These are phyloP conservation scores for Neurospora sp. DNA, from an alignment of 2,329 filamentous ascomycete species.

Conservation along the genomic window DNA sequence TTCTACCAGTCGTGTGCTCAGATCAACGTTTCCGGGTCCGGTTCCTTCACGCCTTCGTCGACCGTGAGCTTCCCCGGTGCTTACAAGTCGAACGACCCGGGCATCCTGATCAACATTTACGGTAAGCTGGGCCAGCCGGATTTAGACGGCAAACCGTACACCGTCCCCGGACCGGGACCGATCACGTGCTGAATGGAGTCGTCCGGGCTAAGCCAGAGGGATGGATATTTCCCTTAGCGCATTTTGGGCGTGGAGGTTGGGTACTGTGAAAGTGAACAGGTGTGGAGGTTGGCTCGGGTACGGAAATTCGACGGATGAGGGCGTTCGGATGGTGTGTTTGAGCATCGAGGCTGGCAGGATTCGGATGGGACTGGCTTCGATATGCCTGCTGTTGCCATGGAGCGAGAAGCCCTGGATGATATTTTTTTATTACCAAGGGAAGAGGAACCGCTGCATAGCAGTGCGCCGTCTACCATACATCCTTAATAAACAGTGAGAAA, in stretches of 20 bases:
- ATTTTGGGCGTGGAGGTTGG: neutral
- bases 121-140: constrained; percentile 30
- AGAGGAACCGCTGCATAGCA: neutral
- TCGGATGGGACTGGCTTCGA: neutral
- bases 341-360: neutral
- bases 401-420: neutral
- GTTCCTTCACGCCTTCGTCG: constrained; percentile 24
- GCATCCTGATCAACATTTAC: constrained; percentile 38
- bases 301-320: neutral
- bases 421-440: neutral
- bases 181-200: constrained; percentile 21
- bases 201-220: neutral
- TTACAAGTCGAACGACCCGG: constrained; percentile 32
- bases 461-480: neutral
- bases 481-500: neutral
- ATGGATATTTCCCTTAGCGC: neutral
- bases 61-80: constrained; percentile 36
- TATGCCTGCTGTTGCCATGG: neutral
- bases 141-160: constrained; percentile 31
- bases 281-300: neutral
- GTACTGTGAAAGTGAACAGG: neutral
- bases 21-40: constrained; percentile 29
- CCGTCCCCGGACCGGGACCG: constrained; percentile 26
- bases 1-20: constrained; percentile 36
- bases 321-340: neutral